Base-by-base conservation (phyloP, 257 asterid genomes). In the Knoxia roxburghii region DNA sequence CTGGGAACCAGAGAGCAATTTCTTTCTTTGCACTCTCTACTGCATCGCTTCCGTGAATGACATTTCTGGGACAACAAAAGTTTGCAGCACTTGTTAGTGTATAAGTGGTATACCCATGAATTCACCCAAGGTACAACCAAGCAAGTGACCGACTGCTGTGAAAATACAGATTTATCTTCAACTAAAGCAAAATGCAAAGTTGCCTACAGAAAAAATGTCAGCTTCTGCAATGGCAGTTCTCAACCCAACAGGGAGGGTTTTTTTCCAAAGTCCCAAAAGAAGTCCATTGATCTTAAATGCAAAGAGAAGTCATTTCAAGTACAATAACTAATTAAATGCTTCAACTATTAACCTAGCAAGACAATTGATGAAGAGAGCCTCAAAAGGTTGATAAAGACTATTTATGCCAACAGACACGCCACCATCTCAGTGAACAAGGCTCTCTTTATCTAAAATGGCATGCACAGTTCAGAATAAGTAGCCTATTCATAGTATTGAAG, bases 1-100 rank as follows among this genome's bases (percentile, higher is more conserved):
- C 97, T 0, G 95, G 97, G 85, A 90, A 93, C 99, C 96, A 93
- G n/a, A 93, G 89, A 58, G 95, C 95, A 64, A 93, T 90, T 77
- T 90, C 96, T 74, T 93, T 93, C 73, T 82, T 82, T 8, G 77
- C 97, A 55, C 95, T 93, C 90, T 89, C 96, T 33, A 93, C 96
- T 2, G 94, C 80, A 76, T 93, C 98, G 66, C 97, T 89, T 14
- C 98, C 96, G 18, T 93, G 97, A 72, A 93, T 90, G 49, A 93
- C 88, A 45, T 93, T 93, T 89, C 99, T 90, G 82, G 81, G 80
- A 60, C 48, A 35, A 45, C 56, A 37, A 72, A 63, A 17, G 55
- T 61, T 23, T 15, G n/a, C 9, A 35, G 7, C 24, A 73, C n/a
- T 32, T 7, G 45, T 50, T 23, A 50, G 55, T n/a, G n/a, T n/a